Conservation (phyloP, 805 yeast species). For the Candida boidinii region DNA sequence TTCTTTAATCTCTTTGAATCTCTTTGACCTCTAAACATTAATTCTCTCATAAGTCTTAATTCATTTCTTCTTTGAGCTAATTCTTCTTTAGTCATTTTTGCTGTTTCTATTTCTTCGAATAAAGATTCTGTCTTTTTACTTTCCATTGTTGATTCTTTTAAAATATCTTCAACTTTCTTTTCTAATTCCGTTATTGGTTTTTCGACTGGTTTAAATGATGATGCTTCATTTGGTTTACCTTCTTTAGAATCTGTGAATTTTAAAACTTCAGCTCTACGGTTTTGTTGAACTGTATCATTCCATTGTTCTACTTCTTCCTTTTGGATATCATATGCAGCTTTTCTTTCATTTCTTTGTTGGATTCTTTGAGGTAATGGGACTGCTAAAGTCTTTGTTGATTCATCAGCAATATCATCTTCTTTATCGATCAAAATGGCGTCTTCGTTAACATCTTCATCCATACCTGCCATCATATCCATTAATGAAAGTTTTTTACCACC, state of each 20-base stretch:
- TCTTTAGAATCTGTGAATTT: slow-evolving; percentile 56
- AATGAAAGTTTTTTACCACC: slow-evolving; percentile 51
- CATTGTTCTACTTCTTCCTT: slow-evolving; percentile 82
- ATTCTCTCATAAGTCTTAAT: slow-evolving; percentile 84
- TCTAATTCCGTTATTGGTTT: slow-evolving; percentile 57
- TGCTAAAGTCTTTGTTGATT: slow-evolving; percentile 39
- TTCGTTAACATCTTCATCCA: slow-evolving; percentile 38
- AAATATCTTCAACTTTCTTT: slow-evolving; percentile 47
- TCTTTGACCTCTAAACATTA: slow-evolving; percentile 92
- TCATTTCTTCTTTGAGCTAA: slow-evolving; percentile 69
- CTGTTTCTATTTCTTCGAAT: slow-evolving; percentile 80
- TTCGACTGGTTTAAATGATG: slow-evolving; percentile 45
- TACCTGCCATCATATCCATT: slow-evolving; percentile 67
- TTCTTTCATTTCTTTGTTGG: slow-evolving; percentile 77
- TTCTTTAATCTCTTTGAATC: slow-evolving; percentile 88
- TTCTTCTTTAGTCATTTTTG: slow-evolving; percentile 75
- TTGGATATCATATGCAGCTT: slow-evolving; percentile 84
- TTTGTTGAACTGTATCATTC: slow-evolving; percentile 73
- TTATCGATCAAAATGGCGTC: slow-evolving; percentile 39
- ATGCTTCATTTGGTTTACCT: slow-evolving; percentile 35
- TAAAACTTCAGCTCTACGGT: slow-evolving; percentile 78
- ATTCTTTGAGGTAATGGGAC: slow-evolving; percentile 83
- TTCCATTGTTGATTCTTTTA: slow-evolving; percentile 56
- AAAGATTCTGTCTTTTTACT: slow-evolving; percentile 74
- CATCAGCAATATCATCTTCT: slow-evolving; percentile 17